Evolutionary conservation across 2,329 filamentous ascomycete species (phyloP), one percentile per base, ranked within the genome.

Genomic region (Fusarium nygamai): DNA sequence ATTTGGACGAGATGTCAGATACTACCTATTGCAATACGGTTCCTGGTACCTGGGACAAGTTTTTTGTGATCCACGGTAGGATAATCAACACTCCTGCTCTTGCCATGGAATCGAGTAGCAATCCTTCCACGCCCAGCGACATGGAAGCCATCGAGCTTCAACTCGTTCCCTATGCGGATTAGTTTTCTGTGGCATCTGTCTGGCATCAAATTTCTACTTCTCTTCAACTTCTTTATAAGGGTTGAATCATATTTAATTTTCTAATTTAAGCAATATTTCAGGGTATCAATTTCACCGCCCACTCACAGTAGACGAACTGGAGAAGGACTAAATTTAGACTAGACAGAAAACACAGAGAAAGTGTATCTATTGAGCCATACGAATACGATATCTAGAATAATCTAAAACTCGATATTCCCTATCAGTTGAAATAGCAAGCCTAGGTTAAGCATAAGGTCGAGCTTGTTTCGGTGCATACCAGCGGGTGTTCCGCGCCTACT

Each of bases 251-350:
- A 17, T 31, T 11, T 20, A 27, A 20, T 12, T 31, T 31, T 31
- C 6, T 16, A 48, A 17, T 48, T 3, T 22, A 31, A 8, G 29
- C 10, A 31, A 31, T 8, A 8, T 20, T 22, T 31, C 4, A 17
- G 6, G 6, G 3, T 22, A 11, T 8, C 7, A 22, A 11, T 3
- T 8, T 31, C 46, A 22, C 6, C 9, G 6, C 9, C 16, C 7
- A 6, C 27, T 22, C 4, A 5, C 6, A 5, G 3, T 47, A 8
- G 24, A 29, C 4, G 6, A 29, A 3, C 19, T 20, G 3, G 6
- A 47, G 13, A 16, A 9, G 8, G 20, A 29, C 46, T 47, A 1
- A 22, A 22, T 20, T 47, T 29, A 7, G 29, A 27, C 12, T 27
- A 16, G 44, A 16, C 3, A 29, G 27, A 29, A 1, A 16, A 8